Evolutionary conservation across 345 rosid genomes (phyloP).

Genomic region (Geranium brycei): DNA sequence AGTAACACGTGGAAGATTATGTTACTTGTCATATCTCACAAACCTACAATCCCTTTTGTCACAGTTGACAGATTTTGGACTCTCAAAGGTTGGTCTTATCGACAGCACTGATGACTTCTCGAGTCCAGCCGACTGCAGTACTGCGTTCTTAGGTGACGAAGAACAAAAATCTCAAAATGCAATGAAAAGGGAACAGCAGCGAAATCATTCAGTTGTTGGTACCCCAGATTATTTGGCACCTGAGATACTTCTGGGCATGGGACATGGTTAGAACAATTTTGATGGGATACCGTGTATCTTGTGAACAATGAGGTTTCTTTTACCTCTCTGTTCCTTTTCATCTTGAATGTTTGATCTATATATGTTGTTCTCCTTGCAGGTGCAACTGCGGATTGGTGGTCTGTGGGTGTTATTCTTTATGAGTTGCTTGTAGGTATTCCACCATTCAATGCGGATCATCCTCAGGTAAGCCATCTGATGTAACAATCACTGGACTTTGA

Average conservation of each 20-base stretch:
- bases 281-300: neutral
- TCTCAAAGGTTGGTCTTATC: constrained; percentile 93
- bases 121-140: constrained; percentile 45
- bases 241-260: constrained; percentile 97
- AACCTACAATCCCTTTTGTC: constrained; percentile 23
- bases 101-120: constrained; percentile 92
- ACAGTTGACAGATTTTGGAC: constrained; percentile 99
- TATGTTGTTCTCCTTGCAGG: constrained; percentile 31
- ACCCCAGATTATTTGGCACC: constrained; percentile 99
- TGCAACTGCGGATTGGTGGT: constrained; percentile 99
- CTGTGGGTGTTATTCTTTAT: constrained; percentile 82
- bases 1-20: too few relatives aligned
- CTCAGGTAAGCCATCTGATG: constrained; percentile 44
- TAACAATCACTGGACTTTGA: neutral
- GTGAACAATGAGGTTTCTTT: constrained; percentile 3
- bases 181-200: constrained; percentile 44
- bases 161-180: constrained; percentile 32
- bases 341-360: neutral
- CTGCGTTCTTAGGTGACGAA: constrained; percentile 42
- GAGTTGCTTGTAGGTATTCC: constrained; percentile 90
- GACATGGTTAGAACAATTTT: constrained; percentile 51
- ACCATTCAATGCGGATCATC: constrained; percentile 86
- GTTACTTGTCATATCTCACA: neutral
- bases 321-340: neutral
- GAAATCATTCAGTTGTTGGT: constrained; percentile 70